Percentiles rank a stretch among this genome's conserved stretches.
Conservation (phyloP, 164 flowering plant species). For the Chimonanthus praecox region DNA sequence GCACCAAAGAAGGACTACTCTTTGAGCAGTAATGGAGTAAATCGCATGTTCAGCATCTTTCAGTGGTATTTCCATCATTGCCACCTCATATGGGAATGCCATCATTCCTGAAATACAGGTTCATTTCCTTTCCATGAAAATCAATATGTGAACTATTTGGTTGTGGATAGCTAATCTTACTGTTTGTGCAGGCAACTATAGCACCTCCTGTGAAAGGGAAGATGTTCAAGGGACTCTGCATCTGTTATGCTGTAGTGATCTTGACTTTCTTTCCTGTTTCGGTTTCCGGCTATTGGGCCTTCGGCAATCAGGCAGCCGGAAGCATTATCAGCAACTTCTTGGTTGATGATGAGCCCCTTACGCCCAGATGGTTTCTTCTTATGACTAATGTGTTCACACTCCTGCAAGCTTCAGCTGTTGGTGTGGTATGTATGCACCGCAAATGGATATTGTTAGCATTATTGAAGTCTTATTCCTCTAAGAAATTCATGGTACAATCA, state of each 20-base stretch:
- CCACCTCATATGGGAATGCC: slow-evolving; percentile 89
- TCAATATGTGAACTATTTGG: neutral
- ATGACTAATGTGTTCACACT: slow-evolving; percentile 52
- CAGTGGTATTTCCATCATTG: slow-evolving; percentile 76
- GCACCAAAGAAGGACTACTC: slow-evolving; percentile 71
- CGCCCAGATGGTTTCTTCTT: slow-evolving; percentile 14
- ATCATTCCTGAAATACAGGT: slow-evolving; percentile 98
- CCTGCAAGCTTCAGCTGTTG: slow-evolving; percentile 64
- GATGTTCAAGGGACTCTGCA: slow-evolving; percentile 26
- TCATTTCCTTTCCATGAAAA: neutral
- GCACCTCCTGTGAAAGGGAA: too few species aligned
- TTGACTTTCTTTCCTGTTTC: slow-evolving; percentile 75
- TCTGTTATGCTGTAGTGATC: slow-evolving; percentile 54
- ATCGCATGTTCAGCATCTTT: slow-evolving; percentile 55
- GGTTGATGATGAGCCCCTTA: slow-evolving; percentile 35
- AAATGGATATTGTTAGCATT: too few species aligned
- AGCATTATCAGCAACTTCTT: slow-evolving; percentile 54
- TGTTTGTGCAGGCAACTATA: slow-evolving; percentile 64
- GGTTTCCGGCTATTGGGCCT: slow-evolving; percentile 68
- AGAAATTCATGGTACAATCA: too few species aligned
- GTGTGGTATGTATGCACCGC: slow-evolving; percentile 39
- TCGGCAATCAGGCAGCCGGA: slow-evolving; percentile 34
- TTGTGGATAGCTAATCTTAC: neutral
- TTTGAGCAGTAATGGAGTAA: slow-evolving; percentile 23
- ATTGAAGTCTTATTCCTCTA: too few species aligned